Conservation (phyloP, 176 grass and related monocot species). For the Triticum aestivum region DNA sequence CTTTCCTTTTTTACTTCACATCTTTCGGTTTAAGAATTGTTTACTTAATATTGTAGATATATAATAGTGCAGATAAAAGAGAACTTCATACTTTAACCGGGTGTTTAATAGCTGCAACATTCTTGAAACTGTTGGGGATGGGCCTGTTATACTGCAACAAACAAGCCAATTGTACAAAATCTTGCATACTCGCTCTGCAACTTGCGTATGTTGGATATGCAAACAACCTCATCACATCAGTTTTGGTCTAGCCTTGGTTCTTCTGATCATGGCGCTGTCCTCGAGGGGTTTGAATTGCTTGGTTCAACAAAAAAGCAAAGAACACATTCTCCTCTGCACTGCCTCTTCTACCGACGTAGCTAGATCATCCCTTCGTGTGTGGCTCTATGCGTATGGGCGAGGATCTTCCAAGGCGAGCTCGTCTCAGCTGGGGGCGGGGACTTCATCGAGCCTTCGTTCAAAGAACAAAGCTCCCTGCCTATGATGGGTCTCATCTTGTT, state of each 20-base stretch:
- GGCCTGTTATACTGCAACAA: constrained; percentile 60
- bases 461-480: no score
- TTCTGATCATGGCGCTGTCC: constrained; percentile 46
- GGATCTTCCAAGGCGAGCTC: no score
- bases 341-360: not conserved
- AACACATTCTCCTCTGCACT: constrained; percentile 51
- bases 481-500: no score
- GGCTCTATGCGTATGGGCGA: no score
- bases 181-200: constrained; percentile 65
- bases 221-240: not conserved
- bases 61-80: no score
- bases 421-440: no score
- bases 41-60: not conserved
- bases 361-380: no score
- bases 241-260: constrained; percentile 72
- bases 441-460: no score
- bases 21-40: no score
- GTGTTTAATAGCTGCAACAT: constrained; percentile 55
- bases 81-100: no score
- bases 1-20: no score
- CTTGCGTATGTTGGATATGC: constrained; percentile 17
- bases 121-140: constrained; percentile 68
- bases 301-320: constrained; percentile 64
- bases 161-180: constrained; percentile 70
- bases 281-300: constrained; percentile 82